Evolutionary conservation across 495 filamentous ascomycete species (phyloP), one percentile per base, ranked within the genome.

Genomic region (Hypoxylon subgilvum): DNA sequence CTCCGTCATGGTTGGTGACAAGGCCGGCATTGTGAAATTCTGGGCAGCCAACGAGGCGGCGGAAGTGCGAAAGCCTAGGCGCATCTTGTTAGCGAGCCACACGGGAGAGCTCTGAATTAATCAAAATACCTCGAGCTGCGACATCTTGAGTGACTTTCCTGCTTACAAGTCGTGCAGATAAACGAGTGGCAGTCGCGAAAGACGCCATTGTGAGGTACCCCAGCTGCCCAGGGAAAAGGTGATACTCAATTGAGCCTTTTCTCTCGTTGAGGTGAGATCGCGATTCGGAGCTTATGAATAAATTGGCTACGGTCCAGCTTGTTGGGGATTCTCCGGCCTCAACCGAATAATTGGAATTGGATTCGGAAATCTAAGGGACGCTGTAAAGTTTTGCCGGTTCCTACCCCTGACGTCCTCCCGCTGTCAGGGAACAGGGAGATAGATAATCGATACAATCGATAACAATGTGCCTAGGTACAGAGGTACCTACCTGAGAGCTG

Each of bases 1-100:
- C 69, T 92, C 89, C 34, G 89, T 92, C 89, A 92, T 92, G 9
- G 89, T 92, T 19, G 89, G 89, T 14, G 87, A 90, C 44, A 93
- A 76, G n/a, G 89, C 88, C 4, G 89, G 89, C 90, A 93, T 92
- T 23, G 84, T 89, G 69, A 92, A 88, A 62, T 89, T 90, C 42
- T 88, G 84, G 10, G 88, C 89, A 13, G 85, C 89, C 54, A 84
- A 74, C 22, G 69, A 70, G 6, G 76, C 68, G n/a, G 81, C 71
- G 23, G 82, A 84, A 13, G 83, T 82, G 54, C 79, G 76, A 71
- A 89, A 88, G 44, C 81, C 88, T 92, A 48, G 21, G 45, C 32
- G 19, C 23, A 58, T 16, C 32, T 22, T 14, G 8, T 31, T 41
- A 46, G 28, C 44, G 28, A 50, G 40, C 23, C 8, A 13, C 31